phyloP scores from a whole-genome alignment of 2,329 filamentous ascomycete genomes.

The Fusarium penzigii region DNA sequence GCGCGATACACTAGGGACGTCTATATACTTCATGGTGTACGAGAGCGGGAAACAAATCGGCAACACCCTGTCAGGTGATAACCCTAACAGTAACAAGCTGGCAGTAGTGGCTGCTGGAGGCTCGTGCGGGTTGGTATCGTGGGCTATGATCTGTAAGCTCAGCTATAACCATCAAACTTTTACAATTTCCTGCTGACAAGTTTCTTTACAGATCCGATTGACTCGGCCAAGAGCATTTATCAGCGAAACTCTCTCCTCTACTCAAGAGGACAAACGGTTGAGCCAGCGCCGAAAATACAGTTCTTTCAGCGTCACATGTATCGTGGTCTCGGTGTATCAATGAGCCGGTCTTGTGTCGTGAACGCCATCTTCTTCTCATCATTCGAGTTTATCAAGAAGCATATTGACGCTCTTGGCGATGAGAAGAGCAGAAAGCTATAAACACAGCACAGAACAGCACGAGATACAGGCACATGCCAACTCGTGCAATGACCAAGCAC shows the following conservation, averaged over 20 bases:
- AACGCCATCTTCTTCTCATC: constrained; percentile 90
- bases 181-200: constrained; percentile 7
- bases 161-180: neutral
- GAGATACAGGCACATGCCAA: constrained; percentile 4
- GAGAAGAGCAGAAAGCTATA: constrained; percentile 17
- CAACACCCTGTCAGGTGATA: constrained; percentile 70
- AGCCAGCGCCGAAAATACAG: constrained; percentile 70
- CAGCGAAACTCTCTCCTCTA: constrained; percentile 78
- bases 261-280: constrained; percentile 63
- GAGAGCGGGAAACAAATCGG: constrained; percentile 83
- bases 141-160: constrained; percentile 71
- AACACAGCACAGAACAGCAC: neutral
- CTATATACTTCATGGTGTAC: constrained; percentile 87
- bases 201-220: constrained; percentile 60
- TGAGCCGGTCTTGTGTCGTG: constrained; percentile 77
- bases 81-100: constrained; percentile 74
- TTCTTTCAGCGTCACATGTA: constrained; percentile 81
- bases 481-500: constrained; percentile 6
- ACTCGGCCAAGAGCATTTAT: constrained; percentile 83
- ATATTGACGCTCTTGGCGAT: constrained; percentile 57
- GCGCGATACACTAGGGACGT: constrained; percentile 79
- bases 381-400: constrained; percentile 80
- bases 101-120: constrained; percentile 78
- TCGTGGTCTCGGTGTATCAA: constrained; percentile 78
- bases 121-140: constrained; percentile 80